Conservation (phyloP, 768 basidiomycete genomes). For the Stropharia rugosoannulata region DNA sequence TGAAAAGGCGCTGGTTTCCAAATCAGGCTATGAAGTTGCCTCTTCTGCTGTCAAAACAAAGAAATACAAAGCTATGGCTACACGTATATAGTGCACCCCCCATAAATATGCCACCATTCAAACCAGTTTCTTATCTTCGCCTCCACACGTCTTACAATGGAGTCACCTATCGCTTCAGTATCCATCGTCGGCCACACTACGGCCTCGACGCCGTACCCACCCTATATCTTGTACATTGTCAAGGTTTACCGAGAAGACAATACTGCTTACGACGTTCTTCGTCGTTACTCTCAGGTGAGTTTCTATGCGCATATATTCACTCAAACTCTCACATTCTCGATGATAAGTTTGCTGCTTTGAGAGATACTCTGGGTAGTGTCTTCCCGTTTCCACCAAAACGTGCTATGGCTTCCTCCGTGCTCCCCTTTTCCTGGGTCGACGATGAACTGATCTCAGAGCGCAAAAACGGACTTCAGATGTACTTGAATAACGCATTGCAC, state of each 20-base stretch:
- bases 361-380: slow-evolving; percentile 32
- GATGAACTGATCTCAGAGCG: slow-evolving; percentile 49
- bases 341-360: slow-evolving; percentile 31
- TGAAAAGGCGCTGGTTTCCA: background rate
- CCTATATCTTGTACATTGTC: slow-evolving; percentile 16
- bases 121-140: background rate
- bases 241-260: slow-evolving; percentile 16
- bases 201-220: slow-evolving; percentile 13
- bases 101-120: background rate
- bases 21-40: slow-evolving; percentile 15
- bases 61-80: slow-evolving; percentile 5
- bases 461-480: slow-evolving; percentile 42
- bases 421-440: slow-evolving; percentile 52
- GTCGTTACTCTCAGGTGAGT: slow-evolving; percentile 18
- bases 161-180: slow-evolving; percentile 10
- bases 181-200: slow-evolving; percentile 16
- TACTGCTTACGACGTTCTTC: slow-evolving; percentile 11
- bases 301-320: slow-evolving; percentile 15
- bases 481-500: slow-evolving; percentile 36
- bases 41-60: slow-evolving; percentile 16
- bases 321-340: background rate
- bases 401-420: slow-evolving; percentile 37
- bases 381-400: slow-evolving; percentile 48
- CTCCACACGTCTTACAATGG: background rate
- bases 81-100: slow-evolving; percentile 3